Evolutionary conservation across 495 filamentous ascomycete species (phyloP).

Genomic region (Apodospora peruviana): DNA sequence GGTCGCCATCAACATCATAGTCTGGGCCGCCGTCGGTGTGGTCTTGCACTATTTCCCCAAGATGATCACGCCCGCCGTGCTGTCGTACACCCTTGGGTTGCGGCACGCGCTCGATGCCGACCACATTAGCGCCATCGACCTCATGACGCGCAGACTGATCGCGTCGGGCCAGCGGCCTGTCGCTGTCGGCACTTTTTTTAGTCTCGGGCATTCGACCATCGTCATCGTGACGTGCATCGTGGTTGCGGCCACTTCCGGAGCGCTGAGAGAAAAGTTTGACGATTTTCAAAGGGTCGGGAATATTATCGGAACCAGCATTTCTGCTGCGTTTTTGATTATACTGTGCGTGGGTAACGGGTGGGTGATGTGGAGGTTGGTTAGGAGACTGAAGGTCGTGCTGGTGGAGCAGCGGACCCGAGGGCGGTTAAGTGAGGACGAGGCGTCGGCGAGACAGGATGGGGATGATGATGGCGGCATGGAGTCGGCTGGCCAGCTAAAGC

Average conservation of each 20-base stretch:
- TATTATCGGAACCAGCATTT: constrained; percentile 82
- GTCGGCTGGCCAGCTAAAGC: constrained; percentile 55
- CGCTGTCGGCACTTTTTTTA: constrained; percentile 95
- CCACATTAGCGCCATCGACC: constrained; percentile 93
- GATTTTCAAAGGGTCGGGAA: constrained; percentile 75
- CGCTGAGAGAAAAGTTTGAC: constrained; percentile 72
- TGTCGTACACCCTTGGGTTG: constrained; percentile 83
- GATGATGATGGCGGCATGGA: constrained; percentile 23
- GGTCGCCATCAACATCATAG: constrained; percentile 57
- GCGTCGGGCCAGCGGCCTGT: constrained; percentile 81
- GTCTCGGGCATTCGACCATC: constrained; percentile 88
- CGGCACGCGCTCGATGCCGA: constrained; percentile 95
- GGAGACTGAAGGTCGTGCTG: constrained; percentile 59
- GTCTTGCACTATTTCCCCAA: constrained; percentile 52
- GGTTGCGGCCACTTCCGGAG: constrained; percentile 83
- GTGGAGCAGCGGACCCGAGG: constrained; percentile 3
- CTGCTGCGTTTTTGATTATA: constrained; percentile 73
- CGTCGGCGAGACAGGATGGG: background rate
- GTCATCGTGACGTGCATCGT: constrained; percentile 87
- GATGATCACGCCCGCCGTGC: constrained; percentile 71
- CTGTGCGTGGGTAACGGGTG: constrained; percentile 81
- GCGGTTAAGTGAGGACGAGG: background rate
- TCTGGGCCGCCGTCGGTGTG: constrained; percentile 69
- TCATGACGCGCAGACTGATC: constrained; percentile 89
- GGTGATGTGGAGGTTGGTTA: constrained; percentile 71